These are phyloP conservation scores for Achlya hypogyna DNA, from an alignment of 352 stramenopile species.

Conservation along the genomic window DNA sequence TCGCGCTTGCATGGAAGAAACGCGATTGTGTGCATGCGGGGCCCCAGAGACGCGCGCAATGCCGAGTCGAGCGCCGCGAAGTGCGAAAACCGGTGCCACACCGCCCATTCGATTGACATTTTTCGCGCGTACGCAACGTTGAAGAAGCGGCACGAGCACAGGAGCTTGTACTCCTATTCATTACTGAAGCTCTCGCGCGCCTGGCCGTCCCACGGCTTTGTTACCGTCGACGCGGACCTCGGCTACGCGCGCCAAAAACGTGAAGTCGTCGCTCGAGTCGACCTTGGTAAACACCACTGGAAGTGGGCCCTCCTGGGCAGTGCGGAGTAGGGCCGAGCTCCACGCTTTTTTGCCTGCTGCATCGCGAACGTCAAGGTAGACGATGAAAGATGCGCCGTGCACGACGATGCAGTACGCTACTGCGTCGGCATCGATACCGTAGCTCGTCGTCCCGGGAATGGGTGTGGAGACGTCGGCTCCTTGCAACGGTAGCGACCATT, in stretches of 20 bases:
- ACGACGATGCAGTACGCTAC: constrained; percentile 53
- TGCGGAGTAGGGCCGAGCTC: constrained; percentile 38
- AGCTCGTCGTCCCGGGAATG: constrained; percentile 39
- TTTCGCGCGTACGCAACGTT: constrained; percentile 36
- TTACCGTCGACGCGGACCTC: not conserved
- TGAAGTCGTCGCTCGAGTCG: constrained; percentile 32
- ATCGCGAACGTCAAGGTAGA: constrained; percentile 27
- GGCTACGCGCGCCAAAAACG: constrained; percentile 35
- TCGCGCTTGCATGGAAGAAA: constrained; percentile 50
- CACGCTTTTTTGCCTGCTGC: constrained; percentile 45
- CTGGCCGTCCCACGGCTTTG: not conserved
- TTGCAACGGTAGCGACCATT: constrained; percentile 39
- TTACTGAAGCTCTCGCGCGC: not conserved
- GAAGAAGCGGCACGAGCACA: constrained; percentile 46
- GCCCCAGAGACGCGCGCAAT: constrained; percentile 38
- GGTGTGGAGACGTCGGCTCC: constrained; percentile 49
- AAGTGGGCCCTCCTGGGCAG: constrained; percentile 32
- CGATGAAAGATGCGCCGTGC: constrained; percentile 30
- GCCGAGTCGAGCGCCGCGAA: constrained; percentile 50
- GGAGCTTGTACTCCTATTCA: constrained; percentile 51
- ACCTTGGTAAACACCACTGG: constrained; percentile 32
- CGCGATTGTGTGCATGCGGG: constrained; percentile 35
- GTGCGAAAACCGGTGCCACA: constrained; percentile 60
- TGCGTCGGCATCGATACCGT: constrained; percentile 38
- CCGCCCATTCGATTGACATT: constrained; percentile 45